These are phyloP conservation scores for Artemisia argyi DNA, from an alignment of 129 eudicot genomes.

Conservation along the genomic window DNA sequence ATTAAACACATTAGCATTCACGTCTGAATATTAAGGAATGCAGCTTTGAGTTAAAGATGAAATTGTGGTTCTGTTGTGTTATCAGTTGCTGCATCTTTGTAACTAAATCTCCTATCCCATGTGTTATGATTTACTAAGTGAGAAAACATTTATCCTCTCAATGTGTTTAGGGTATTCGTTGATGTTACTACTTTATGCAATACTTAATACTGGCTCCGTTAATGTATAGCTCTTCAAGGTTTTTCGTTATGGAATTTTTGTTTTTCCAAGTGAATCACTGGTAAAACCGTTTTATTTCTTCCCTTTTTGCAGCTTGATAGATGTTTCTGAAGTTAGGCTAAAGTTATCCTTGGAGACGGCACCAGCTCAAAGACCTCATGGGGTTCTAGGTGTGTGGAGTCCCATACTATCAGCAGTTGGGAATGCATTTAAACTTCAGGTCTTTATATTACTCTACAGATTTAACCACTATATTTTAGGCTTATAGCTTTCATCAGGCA, in stretches of 20 bases:
- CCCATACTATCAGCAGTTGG: conserved; percentile 97
- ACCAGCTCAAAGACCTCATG: conserved; percentile 98
- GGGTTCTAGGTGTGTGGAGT: conserved; percentile 96
- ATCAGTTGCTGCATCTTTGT: no score
- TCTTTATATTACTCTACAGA: conserved; percentile 17
- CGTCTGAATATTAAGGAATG: no score
- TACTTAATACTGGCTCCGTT: background rate
- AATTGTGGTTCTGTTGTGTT: no score
- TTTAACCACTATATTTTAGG: conserved; percentile 9
- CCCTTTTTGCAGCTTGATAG: conserved; percentile 68
- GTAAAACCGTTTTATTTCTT: background rate
- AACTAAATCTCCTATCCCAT: no score
- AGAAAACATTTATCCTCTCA: no score
- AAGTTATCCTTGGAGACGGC: conserved; percentile 91
- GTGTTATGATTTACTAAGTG: no score
- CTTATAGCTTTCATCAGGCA: conserved; percentile 9
- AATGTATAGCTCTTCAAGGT: background rate
- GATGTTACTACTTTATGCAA: conserved; percentile 5
- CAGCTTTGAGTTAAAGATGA: no score
- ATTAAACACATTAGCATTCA: no score
- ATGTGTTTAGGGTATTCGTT: background rate
- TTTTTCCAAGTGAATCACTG: background rate
- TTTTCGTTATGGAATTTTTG: background rate
- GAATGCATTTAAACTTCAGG: conserved; percentile 98
- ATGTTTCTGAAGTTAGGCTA: conserved; percentile 88